Percentiles rank a stretch among this genome's conserved stretches.
These are phyloP conservation scores for Neurospora hispaniola DNA, from an alignment of 495 filamentous ascomycete species.

Conservation along the genomic window DNA sequence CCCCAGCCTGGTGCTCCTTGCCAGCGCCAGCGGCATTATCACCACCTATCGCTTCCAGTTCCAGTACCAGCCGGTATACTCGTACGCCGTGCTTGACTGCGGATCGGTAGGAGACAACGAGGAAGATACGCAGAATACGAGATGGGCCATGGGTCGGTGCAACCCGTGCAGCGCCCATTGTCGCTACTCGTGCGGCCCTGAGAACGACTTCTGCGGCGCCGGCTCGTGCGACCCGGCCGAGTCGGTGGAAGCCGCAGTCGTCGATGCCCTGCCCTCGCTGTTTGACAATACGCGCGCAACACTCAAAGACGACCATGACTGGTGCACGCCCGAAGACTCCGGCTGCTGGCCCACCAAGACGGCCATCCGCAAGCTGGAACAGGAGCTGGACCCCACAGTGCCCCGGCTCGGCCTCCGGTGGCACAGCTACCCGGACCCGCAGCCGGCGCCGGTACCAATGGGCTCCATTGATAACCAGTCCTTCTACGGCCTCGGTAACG, in stretches of 20 bases:
- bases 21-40: slow-evolving; percentile 3
- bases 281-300: neutral
- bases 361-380: neutral
- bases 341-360: slow-evolving; percentile 3
- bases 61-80: slow-evolving; percentile 2
- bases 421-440: neutral
- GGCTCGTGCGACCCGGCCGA: neutral
- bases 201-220: slow-evolving; percentile 1
- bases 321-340: slow-evolving; percentile 2
- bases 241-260: neutral
- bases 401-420: slow-evolving; percentile 1
- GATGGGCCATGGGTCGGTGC: slow-evolving; percentile 2
- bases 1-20: neutral
- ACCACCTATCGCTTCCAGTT: slow-evolving; percentile 1
- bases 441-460: slow-evolving; percentile 2
- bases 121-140: neutral
- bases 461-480: neutral
- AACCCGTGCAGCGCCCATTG: slow-evolving; percentile 2
- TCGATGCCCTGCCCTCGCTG: neutral
- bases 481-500: slow-evolving; percentile 1
- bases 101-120: neutral
- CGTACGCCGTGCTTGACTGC: slow-evolving; percentile 2
- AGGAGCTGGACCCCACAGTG: neutral
- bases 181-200: neutral
- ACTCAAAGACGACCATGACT: neutral